phyloP scores from a whole-genome alignment of 345 rosid species.

The Gossypium rotundifolium region DNA sequence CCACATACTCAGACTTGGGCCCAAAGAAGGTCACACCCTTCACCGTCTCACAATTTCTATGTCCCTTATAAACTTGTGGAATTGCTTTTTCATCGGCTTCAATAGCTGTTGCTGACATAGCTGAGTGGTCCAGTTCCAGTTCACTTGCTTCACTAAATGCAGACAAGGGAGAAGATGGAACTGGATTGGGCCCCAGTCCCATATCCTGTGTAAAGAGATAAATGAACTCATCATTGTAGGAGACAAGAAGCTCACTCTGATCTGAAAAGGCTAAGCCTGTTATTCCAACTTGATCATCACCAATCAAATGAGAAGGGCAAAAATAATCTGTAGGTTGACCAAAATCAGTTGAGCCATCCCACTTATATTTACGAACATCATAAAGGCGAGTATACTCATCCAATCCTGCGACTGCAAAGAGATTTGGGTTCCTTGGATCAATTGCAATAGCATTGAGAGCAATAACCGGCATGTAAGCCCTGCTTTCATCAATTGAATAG shows the following conservation, averaged over 20 bases:
- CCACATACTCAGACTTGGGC: constrained; percentile 81
- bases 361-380: constrained; percentile 65
- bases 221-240: constrained; percentile 67
- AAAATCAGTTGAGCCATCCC: constrained; percentile 49
- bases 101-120: constrained; percentile 18
- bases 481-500: constrained; percentile 26
- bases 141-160: constrained; percentile 30
- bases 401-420: constrained; percentile 72
- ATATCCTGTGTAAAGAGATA: constrained; percentile 66
- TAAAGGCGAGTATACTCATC: constrained; percentile 80
- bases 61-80: constrained; percentile 76
- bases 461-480: constrained; percentile 29
- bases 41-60: constrained; percentile 62
- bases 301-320: constrained; percentile 69
- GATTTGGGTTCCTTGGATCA: constrained; percentile 73
- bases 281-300: constrained; percentile 52
- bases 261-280: constrained; percentile 89
- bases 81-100: constrained; percentile 19
- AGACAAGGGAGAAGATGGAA: constrained; percentile 27
- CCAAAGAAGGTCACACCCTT: constrained; percentile 88
- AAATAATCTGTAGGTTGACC: constrained; percentile 56
- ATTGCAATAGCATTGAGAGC: constrained; percentile 68
- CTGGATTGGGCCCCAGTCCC: constrained; percentile 67
- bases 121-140: constrained; percentile 18
- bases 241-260: constrained; percentile 84